phyloP scores from a whole-genome alignment of 345 rosid genomes.

The Adansonia digitata region DNA sequence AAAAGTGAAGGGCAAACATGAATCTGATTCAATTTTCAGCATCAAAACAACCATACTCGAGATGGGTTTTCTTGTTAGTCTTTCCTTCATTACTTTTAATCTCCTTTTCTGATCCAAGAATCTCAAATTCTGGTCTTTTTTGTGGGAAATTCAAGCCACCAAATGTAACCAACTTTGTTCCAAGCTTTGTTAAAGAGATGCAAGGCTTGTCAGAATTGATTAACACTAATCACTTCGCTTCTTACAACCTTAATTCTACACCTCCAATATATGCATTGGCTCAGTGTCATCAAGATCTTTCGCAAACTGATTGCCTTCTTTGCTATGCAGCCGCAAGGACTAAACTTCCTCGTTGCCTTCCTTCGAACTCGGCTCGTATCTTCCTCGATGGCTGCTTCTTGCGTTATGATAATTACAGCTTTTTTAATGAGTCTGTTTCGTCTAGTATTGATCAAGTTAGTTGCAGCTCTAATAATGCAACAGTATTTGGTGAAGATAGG shows the following conservation, averaged over 20 bases:
- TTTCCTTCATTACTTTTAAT: not conserved
- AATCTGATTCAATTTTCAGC: conserved; percentile 8
- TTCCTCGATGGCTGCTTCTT: conserved; percentile 67
- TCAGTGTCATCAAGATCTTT: conserved; percentile 61
- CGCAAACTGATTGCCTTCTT: conserved; percentile 56
- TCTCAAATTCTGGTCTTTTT: conserved; percentile 30
- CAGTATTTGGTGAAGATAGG: conserved; percentile 6
- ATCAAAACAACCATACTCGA: not conserved
- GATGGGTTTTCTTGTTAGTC: conserved; percentile 11
- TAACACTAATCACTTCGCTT: conserved; percentile 30
- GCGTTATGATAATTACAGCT: conserved; percentile 51
- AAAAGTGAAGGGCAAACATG: not conserved
- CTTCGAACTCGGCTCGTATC: conserved; percentile 40
- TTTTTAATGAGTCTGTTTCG: conserved; percentile 40
- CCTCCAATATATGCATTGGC: conserved; percentile 33
- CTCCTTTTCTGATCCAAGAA: conserved; percentile 38
- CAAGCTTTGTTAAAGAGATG: conserved; percentile 47
- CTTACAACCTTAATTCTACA: conserved; percentile 12
- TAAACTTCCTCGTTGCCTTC: conserved; percentile 51
- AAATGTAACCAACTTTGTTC: conserved; percentile 16
- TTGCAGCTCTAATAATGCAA: conserved; percentile 20
- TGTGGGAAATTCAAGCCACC: conserved; percentile 22
- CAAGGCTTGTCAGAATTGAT: conserved; percentile 26
- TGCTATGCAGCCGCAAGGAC: conserved; percentile 54
- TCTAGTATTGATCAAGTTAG: conserved; percentile 23